Evolutionary conservation across 495 filamentous ascomycete genomes (phyloP).

Genomic region (Penicillium atrosanguineum): DNA sequence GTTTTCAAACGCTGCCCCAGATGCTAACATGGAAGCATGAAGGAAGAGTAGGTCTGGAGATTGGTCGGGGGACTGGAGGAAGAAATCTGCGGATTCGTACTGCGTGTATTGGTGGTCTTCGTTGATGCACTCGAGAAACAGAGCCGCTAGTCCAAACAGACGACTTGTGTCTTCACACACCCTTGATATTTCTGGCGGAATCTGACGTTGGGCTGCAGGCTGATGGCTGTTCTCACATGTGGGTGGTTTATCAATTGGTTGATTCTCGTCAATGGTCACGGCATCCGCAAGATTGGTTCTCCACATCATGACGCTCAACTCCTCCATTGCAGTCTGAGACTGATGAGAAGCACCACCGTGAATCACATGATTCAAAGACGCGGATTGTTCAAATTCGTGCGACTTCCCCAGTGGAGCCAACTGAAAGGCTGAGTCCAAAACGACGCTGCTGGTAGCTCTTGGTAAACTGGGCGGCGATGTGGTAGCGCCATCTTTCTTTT

Average conservation of each 20-base stretch:
- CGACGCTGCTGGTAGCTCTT: no score
- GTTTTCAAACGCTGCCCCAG: constrained; percentile 8
- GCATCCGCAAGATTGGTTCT: constrained; percentile 11
- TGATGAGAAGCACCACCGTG: neutral
- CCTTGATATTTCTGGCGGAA: neutral
- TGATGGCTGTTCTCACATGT: neutral
- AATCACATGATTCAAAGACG: neutral
- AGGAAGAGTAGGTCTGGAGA: constrained; percentile 4
- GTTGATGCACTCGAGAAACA: constrained; percentile 7
- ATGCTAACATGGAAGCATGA: constrained; percentile 7
- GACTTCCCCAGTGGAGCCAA: no score
- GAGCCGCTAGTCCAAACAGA: neutral
- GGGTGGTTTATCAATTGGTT: neutral
- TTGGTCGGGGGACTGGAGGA: neutral
- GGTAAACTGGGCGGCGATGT: no score
- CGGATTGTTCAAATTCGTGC: no score
- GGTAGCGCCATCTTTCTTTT: neutral
- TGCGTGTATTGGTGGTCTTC: constrained; percentile 10
- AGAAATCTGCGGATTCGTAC: neutral
- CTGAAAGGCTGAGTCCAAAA: no score
- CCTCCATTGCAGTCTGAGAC: constrained; percentile 10
- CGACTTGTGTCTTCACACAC: neutral
- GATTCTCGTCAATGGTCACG: neutral
- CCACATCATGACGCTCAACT: constrained; percentile 14
- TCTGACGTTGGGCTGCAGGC: no score